Evolutionary conservation across 1,139 yeast genomes (phyloP).

Genomic region (Meyerozyma sp.): DNA sequence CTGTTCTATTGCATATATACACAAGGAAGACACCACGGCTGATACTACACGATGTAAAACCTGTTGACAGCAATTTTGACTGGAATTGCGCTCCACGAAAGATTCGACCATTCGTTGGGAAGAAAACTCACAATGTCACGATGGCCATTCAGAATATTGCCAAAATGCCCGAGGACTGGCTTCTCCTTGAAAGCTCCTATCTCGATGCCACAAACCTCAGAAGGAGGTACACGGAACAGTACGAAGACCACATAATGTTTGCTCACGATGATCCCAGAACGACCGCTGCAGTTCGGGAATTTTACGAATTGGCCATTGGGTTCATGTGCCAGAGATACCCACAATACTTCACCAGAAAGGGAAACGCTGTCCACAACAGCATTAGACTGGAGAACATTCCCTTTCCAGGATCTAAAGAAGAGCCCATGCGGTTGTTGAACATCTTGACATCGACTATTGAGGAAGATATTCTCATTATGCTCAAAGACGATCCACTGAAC

Average conservation of each 20-base stretch:
- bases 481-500: slow-evolving; percentile 30
- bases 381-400: slow-evolving; percentile 28
- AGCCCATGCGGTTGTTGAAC: slow-evolving; percentile 17
- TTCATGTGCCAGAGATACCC: slow-evolving; percentile 32
- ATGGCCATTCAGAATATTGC: slow-evolving; percentile 32
- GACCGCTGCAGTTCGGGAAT: slow-evolving; percentile 26
- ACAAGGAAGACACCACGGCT: neutral
- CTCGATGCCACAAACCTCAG: slow-evolving; percentile 18
- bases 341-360: slow-evolving; percentile 18
- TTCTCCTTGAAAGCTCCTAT: slow-evolving; percentile 34
- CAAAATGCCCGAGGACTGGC: slow-evolving; percentile 30
- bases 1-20: neutral
- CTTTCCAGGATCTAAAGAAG: slow-evolving; percentile 8
- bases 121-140: slow-evolving; percentile 32
- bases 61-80: slow-evolving; percentile 5
- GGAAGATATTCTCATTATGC: slow-evolving; percentile 34
- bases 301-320: slow-evolving; percentile 22
- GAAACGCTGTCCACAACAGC: slow-evolving; percentile 15
- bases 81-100: slow-evolving; percentile 11
- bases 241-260: slow-evolving; percentile 19
- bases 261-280: slow-evolving; percentile 16
- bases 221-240: slow-evolving; percentile 13
- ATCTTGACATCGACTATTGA: slow-evolving; percentile 28
- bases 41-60: slow-evolving; percentile 3
- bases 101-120: slow-evolving; percentile 17